Evolutionary conservation across 495 filamentous ascomycete genomes (phyloP).

Genomic region (Geopyxis carbonaria): DNA sequence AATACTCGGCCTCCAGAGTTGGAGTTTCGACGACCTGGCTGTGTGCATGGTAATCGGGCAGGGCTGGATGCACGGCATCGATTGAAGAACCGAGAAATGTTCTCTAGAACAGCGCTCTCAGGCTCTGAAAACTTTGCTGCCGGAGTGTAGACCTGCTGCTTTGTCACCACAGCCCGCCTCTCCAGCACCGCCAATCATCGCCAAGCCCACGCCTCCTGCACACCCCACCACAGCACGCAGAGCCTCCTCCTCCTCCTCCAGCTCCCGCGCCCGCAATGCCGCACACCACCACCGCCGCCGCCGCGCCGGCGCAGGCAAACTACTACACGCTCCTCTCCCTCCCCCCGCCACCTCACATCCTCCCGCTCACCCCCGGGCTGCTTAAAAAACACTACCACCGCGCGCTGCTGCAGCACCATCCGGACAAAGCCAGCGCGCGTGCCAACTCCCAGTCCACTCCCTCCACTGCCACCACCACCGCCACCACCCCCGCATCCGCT

Average conservation of each 20-base stretch:
- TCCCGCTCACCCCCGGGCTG: conserved; percentile 18
- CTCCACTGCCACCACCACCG: conserved; percentile 1
- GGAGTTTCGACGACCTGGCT: no score
- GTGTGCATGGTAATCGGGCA: no score
- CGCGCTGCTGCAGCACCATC: conserved; percentile 62
- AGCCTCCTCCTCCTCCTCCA: not conserved
- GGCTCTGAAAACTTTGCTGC: no score
- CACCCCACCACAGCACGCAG: no score
- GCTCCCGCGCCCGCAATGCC: not conserved
- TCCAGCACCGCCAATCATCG: no score
- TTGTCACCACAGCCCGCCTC: no score
- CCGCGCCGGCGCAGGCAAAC: conserved; percentile 15
- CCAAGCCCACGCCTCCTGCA: no score
- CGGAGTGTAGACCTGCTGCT: no score
- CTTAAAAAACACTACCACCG: conserved; percentile 64
- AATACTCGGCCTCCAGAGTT: no score
- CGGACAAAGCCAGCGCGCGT: conserved; percentile 43
- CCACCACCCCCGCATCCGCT: not conserved
- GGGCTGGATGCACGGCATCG: no score
- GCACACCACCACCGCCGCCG: not conserved
- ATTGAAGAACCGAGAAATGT: no score
- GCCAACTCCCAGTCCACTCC: conserved; percentile 7
- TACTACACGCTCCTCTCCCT: conserved; percentile 41
- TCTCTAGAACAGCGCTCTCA: no score
- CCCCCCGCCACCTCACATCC: conserved; percentile 18